A percentile compares a stretch with the other conserved stretches of the same genome.
Conservation (phyloP, 2,329 filamentous ascomycete species). For the Exophiala mesophila region DNA sequence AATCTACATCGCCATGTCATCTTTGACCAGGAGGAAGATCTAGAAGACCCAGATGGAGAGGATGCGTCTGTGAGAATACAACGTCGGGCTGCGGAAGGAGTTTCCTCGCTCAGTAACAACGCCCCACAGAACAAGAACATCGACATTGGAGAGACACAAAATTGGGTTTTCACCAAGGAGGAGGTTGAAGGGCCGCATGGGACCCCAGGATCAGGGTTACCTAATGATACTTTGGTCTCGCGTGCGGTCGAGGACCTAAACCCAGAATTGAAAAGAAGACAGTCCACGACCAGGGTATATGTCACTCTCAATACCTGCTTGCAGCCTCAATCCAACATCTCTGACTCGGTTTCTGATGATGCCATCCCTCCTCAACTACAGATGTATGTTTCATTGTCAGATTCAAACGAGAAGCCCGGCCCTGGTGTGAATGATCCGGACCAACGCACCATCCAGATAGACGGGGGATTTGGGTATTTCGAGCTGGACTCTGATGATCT, state of each 20-base stretch:
- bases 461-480: constrained; percentile 65
- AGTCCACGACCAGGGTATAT: constrained; percentile 49
- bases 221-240: constrained; percentile 27
- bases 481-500: constrained; percentile 58
- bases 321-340: constrained; percentile 60
- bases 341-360: constrained; percentile 39
- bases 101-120: constrained; percentile 60
- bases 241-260: constrained; percentile 19
- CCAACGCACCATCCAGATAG: constrained; percentile 51
- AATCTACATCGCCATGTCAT: constrained; percentile 47
- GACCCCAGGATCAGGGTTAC: constrained; percentile 33
- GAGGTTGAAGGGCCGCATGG: constrained; percentile 47
- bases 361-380: constrained; percentile 64
- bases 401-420: constrained; percentile 61
- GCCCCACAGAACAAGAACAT: constrained; percentile 57
- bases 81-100: constrained; percentile 50
- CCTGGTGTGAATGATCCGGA: constrained; percentile 47
- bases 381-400: constrained; percentile 68
- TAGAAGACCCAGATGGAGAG: constrained; percentile 29
- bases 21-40: constrained; percentile 32
- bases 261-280: constrained; percentile 20
- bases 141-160: constrained; percentile 55
- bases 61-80: constrained; percentile 45
- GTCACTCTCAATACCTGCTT: constrained; percentile 82
- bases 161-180: constrained; percentile 59